A percentile compares a stretch with the other conserved stretches of the same genome.
Conservation (phyloP, 106 monocot species). For the Dioscorea alata region DNA sequence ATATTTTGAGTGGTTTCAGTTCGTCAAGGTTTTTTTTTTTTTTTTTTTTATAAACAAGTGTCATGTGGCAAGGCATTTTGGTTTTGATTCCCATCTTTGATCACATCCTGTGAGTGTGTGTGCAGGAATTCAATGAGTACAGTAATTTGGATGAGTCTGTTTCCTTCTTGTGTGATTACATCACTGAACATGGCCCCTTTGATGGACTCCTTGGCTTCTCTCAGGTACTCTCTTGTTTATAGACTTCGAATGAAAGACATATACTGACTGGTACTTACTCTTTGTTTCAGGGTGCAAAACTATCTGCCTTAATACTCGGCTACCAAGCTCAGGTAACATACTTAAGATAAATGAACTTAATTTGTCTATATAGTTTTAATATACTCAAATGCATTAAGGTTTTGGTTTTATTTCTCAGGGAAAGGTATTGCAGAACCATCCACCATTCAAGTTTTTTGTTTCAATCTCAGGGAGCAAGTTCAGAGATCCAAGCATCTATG, state of each 20-base stretch:
- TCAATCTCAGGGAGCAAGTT: constrained; percentile 69
- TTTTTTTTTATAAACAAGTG: neutral
- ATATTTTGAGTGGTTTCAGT: constrained; percentile 82
- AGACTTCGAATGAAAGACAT: too few relatives aligned
- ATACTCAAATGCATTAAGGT: too few relatives aligned
- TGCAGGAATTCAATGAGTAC: constrained; percentile 61
- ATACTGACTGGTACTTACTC: neutral
- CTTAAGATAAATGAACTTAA: neutral
- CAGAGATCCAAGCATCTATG: constrained; percentile 52
- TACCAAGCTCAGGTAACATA: constrained; percentile 58
- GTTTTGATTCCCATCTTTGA: neutral
- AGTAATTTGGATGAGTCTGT: constrained; percentile 67
- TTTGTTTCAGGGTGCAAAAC: constrained; percentile 52
- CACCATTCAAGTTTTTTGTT: constrained; percentile 53
- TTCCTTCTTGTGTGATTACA: constrained; percentile 52
- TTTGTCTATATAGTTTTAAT: neutral
- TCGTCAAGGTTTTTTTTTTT: constrained; percentile 34
- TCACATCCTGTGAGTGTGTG: neutral
- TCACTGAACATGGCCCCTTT: constrained; percentile 59
- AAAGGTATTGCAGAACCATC: constrained; percentile 56
- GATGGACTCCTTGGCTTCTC: constrained; percentile 79
- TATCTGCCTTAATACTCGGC: constrained; percentile 57
- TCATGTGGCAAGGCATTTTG: neutral
- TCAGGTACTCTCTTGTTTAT: constrained; percentile 26
- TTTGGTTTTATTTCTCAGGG: constrained; percentile 24